Conservation (phyloP, 2,329 filamentous ascomycete species). For the Cordyceps cateniannulata region DNA sequence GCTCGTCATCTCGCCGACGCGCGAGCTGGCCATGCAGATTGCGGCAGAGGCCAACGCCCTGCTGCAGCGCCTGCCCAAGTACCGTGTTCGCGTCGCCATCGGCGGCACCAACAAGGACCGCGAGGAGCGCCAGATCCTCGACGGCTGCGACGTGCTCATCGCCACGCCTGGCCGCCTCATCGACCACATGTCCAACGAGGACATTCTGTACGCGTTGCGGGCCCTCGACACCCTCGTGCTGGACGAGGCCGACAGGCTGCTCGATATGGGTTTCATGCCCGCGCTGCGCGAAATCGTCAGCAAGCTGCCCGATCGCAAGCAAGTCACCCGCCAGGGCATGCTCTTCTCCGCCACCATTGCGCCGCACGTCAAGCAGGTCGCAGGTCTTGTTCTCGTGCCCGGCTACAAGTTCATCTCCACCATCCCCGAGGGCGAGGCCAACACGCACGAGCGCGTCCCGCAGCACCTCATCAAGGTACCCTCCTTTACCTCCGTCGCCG, state of each 20-base stretch:
- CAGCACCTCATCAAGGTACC: slow-evolving; percentile 64
- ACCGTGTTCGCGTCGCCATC: slow-evolving; percentile 71
- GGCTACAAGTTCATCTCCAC: slow-evolving; percentile 79
- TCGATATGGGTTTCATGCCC: slow-evolving; percentile 80
- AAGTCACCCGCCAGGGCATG: slow-evolving; percentile 62
- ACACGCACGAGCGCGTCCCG: slow-evolving; percentile 69
- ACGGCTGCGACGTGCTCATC: slow-evolving; percentile 72
- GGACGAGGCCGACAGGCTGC: slow-evolving; percentile 74
- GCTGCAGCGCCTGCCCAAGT: slow-evolving; percentile 64
- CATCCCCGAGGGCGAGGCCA: slow-evolving; percentile 65
- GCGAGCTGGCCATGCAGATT: slow-evolving; percentile 65
- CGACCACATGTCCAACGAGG: slow-evolving; percentile 71
- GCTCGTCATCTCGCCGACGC: slow-evolving; percentile 64
- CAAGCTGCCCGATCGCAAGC: slow-evolving; percentile 56
- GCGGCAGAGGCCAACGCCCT: slow-evolving; percentile 64
- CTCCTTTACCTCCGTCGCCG: slow-evolving; percentile 61
- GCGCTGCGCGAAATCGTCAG: slow-evolving; percentile 71
- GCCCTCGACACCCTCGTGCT: slow-evolving; percentile 72
- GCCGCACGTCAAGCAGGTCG: slow-evolving; percentile 70
- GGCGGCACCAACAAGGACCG: slow-evolving; percentile 70
- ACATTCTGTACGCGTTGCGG: slow-evolving; percentile 59
- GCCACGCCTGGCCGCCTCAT: slow-evolving; percentile 73
- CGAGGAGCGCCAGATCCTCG: slow-evolving; percentile 63
- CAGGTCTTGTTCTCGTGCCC: slow-evolving; percentile 59
- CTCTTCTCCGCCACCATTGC: slow-evolving; percentile 83